Evolutionary conservation across 2,329 filamentous ascomycete genomes (phyloP).

Genomic region (Magnaporthales sp.): DNA sequence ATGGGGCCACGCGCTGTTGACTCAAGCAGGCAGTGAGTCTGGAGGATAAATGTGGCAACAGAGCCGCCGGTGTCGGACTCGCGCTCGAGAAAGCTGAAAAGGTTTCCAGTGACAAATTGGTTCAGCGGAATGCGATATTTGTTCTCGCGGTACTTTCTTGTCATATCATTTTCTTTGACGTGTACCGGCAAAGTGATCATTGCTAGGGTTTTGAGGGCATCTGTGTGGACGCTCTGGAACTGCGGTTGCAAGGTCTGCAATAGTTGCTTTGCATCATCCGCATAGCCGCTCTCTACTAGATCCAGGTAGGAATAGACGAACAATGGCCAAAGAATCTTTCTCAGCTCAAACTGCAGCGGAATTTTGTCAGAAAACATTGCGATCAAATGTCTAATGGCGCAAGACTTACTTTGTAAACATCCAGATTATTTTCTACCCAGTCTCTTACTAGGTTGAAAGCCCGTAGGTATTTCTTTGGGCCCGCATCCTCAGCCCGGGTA

Average conservation of each 20-base stretch:
- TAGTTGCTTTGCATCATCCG: slow-evolving; percentile 65
- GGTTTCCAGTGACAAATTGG: slow-evolving; percentile 68
- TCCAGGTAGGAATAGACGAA: slow-evolving; percentile 91
- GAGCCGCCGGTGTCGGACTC: slow-evolving; percentile 74
- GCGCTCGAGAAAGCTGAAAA: slow-evolving; percentile 84
- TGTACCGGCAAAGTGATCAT: slow-evolving; percentile 71
- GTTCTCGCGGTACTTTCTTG: slow-evolving; percentile 73
- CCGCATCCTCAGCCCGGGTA: slow-evolving; percentile 54
- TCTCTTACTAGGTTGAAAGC: slow-evolving; percentile 65
- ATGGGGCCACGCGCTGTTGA: slow-evolving; percentile 53
- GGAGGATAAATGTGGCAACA: slow-evolving; percentile 67
- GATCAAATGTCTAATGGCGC: background rate
- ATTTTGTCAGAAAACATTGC: slow-evolving; percentile 9
- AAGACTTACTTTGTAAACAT: slow-evolving; percentile 73
- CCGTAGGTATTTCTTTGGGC: slow-evolving; percentile 68
- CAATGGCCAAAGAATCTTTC: slow-evolving; percentile 81
- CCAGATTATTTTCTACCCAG: slow-evolving; percentile 87
- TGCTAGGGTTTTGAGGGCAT: slow-evolving; percentile 70
- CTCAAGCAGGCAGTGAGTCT: slow-evolving; percentile 48
- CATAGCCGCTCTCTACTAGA: slow-evolving; percentile 63
- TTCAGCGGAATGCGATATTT: slow-evolving; percentile 90
- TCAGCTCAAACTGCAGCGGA: slow-evolving; percentile 62
- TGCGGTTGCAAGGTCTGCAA: slow-evolving; percentile 56
- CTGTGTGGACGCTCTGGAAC: slow-evolving; percentile 71
- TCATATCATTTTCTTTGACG: slow-evolving; percentile 64